Base-by-base conservation (phyloP, 2,329 filamentous ascomycete species). In the Pseudocercospora macadamiae region DNA sequence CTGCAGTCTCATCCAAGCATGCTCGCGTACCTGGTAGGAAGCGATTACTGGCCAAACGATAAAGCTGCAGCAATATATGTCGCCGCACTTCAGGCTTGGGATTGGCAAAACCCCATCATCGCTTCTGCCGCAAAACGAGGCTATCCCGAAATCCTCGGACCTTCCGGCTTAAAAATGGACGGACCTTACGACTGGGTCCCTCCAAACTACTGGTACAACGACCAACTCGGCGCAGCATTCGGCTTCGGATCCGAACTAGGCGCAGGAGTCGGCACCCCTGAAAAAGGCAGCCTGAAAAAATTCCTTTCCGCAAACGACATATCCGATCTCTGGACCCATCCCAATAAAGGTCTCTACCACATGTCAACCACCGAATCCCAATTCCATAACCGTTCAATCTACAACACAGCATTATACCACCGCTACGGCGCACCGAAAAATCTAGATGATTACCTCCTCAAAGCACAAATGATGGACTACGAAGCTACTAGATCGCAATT, bases 401-500 rank as follows among this genome's bases (percentile, higher is more conserved):
- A 59, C 32, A 54, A 59, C 21, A 30, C 39, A 10, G 57, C 44
- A 10, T 32, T 59, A 5, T 59, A 32, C 14, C 16, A 25, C 3
- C 39, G 57, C 18, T 59, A 59, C 37, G 57, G 57, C n/a, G 47
- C 53, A 23, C 51, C 57, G 3, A 45, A 10, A n/a, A 21, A 21
- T 30, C 45, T 59, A 12, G 52, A 59, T 4, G 52, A 59, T 28
- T 59, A 55, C 28, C 51, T 59, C 44, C 51, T 59, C 6, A 55
- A 59, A 51, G 57, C 57, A 25, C 57, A 59, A 36, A 59, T 59
- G 28, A 60, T 56, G 45, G 57, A 56, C 32, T 57, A 57, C 48
- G 57, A 60, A 18, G 57, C 57, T 0, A 60, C 57, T 7, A 36
- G 48, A 26, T 37, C 54, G 2, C 28, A 60, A 42, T 56, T 45